These are phyloP conservation scores for Kentomonas sorsogonicus DNA, from an alignment of 208 protist species.

Conservation along the genomic window DNA sequence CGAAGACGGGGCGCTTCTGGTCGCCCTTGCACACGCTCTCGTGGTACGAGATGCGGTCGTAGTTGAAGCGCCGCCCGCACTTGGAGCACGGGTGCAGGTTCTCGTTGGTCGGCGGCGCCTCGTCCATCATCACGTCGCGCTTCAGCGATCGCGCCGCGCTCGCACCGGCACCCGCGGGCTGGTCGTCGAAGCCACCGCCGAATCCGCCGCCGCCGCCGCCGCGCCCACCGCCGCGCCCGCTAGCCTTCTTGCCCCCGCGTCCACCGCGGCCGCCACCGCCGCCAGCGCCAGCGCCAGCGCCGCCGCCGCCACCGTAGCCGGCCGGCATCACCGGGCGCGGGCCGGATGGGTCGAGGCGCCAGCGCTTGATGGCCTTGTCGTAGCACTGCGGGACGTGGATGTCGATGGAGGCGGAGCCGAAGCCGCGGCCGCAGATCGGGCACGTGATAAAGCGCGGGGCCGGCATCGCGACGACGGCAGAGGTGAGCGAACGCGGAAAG, in stretches of 20 bases:
- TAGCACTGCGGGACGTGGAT: slow-evolving; percentile 89
- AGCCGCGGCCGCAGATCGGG: slow-evolving; percentile 70
- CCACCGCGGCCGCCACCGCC: slow-evolving; percentile 7
- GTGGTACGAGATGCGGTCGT: slow-evolving; percentile 86
- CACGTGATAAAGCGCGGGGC: slow-evolving; percentile 76
- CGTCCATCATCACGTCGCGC: slow-evolving; percentile 13
- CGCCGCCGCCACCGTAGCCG: slow-evolving; percentile 3
- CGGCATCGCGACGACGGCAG: too few species aligned
- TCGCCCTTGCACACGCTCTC: slow-evolving; percentile 84
- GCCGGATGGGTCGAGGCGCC: slow-evolving; percentile 64
- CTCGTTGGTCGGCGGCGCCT: slow-evolving; percentile 20
- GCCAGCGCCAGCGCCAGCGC: not conserved
- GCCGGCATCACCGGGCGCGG: slow-evolving; percentile 75
- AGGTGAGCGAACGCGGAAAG: too few species aligned
- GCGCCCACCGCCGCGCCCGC: slow-evolving; percentile 4
- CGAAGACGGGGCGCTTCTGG: slow-evolving; percentile 67
- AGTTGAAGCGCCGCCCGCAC: slow-evolving; percentile 84
- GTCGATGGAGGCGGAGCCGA: slow-evolving; percentile 73
- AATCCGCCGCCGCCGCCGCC: not conserved
- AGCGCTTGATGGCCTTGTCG: slow-evolving; percentile 82
- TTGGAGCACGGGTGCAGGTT: slow-evolving; percentile 83
- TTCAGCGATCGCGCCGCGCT: slow-evolving; percentile 38
- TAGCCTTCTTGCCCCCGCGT: not conserved
- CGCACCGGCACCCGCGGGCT: slow-evolving; percentile 42
- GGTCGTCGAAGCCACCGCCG: slow-evolving; percentile 7